Evolutionary conservation across 352 stramenopile species (phyloP).

Genomic region (Pythium chondricola): DNA sequence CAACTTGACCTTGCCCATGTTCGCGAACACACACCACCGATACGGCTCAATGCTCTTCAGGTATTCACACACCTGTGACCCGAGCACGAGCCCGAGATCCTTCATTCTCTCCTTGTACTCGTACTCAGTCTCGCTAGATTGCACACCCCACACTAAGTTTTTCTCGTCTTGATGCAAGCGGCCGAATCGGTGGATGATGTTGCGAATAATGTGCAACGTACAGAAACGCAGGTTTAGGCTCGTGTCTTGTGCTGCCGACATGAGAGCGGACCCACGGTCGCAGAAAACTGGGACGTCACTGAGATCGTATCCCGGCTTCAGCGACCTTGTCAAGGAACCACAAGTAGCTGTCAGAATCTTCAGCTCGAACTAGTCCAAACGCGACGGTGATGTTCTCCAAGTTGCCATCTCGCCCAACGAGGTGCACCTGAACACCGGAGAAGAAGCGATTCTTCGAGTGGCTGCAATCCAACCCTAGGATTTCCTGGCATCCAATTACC

Average conservation of each 20-base stretch:
- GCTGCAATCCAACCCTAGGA: constrained; percentile 8
- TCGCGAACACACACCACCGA: constrained; percentile 11
- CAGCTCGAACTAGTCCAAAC: constrained; percentile 6
- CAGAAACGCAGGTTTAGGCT: constrained; percentile 8
- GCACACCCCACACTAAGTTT: constrained; percentile 11
- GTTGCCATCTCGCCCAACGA: constrained; percentile 10
- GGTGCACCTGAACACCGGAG: constrained; percentile 5
- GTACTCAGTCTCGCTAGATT: constrained; percentile 3
- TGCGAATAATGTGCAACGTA: constrained; percentile 10
- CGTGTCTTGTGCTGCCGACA: neutral
- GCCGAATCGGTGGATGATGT: constrained; percentile 7
- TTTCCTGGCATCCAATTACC: neutral
- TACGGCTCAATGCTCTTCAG: constrained; percentile 6
- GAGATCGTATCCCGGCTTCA: constrained; percentile 2
- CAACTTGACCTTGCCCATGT: constrained; percentile 3
- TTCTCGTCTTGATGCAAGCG: neutral
- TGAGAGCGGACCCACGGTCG: neutral
- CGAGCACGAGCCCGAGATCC: neutral
- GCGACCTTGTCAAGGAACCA: constrained; percentile 11
- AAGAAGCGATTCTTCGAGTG: constrained; percentile 8
- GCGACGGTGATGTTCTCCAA: constrained; percentile 12
- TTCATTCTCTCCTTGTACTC: constrained; percentile 7
- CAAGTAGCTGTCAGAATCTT: constrained; percentile 10
- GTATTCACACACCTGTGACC: constrained; percentile 1
- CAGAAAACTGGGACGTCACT: constrained; percentile 6